These are phyloP conservation scores for Coemansia sp. DNA, from an alignment of 192 early-diverging fungal species.

Conservation along the genomic window DNA sequence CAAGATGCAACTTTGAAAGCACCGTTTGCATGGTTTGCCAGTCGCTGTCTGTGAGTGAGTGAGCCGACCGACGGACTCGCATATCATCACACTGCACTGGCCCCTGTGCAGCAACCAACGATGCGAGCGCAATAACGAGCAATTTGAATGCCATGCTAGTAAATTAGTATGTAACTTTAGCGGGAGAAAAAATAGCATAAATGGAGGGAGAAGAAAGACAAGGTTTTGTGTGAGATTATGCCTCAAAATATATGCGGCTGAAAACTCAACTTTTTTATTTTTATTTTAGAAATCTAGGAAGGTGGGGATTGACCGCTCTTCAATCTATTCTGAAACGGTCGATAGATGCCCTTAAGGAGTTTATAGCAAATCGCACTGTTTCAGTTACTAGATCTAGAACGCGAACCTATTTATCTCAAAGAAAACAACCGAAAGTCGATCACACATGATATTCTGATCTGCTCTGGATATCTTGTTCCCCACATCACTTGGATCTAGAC, in stretches of 20 bases:
- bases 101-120: conserved; percentile 13
- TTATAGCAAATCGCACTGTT: not conserved
- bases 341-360: not conserved
- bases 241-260: not conserved
- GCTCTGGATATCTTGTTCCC: not conserved
- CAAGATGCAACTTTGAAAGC: conserved; percentile 25
- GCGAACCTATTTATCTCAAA: not conserved
- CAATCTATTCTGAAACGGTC: conserved; percentile 1
- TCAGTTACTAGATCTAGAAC: not conserved
- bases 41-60: conserved; percentile 36
- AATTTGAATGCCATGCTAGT: conserved; percentile 3
- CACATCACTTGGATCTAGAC: not conserved
- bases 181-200: not conserved
- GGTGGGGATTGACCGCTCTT: not conserved
- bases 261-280: not conserved
- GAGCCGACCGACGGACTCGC: conserved; percentile 40
- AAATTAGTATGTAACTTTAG: not conserved
- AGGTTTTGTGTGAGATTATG: not conserved
- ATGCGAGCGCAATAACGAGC: conserved; percentile 8
- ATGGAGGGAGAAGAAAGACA: not conserved
- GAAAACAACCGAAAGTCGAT: not conserved
- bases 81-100: conserved; percentile 25
- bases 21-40: conserved; percentile 40
- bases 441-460: conserved; percentile 3
- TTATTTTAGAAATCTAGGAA: not conserved